Evolutionary conservation across 257 asterid species (phyloP).

Genomic region (Ilex asprella): DNA sequence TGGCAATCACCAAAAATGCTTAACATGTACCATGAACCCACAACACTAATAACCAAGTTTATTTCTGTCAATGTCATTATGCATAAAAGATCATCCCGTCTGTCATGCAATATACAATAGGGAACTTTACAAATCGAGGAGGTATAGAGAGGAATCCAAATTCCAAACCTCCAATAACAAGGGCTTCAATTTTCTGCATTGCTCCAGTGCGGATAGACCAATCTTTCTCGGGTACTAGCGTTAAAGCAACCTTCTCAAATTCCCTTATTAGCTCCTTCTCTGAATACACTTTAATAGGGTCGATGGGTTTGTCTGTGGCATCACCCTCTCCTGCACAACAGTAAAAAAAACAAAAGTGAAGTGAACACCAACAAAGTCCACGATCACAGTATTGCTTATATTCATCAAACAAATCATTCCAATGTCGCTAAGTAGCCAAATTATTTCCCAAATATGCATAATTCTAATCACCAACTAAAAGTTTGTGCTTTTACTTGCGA

Average conservation of each 20-base stretch:
- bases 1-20: no score
- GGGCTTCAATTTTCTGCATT: slow-evolving; percentile 94
- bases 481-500: no score
- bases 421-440: no score
- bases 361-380: slow-evolving; percentile 6
- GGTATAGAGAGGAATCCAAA: slow-evolving; percentile 21
- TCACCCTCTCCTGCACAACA: slow-evolving; percentile 81
- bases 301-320: slow-evolving; percentile 81
- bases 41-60: no score
- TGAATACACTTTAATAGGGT: slow-evolving; percentile 85
- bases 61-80: no score
- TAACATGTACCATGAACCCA: no score
- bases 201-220: slow-evolving; percentile 96
- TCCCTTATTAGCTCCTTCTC: slow-evolving; percentile 95
- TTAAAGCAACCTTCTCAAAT: slow-evolving; percentile 86
- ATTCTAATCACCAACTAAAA: not conserved
- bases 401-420: no score
- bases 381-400: no score
- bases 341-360: slow-evolving; percentile 12
- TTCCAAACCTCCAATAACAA: slow-evolving; percentile 91
- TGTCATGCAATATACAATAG: no score
- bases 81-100: no score
- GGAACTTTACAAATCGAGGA: not conserved
- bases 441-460: not conserved
- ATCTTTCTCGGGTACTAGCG: slow-evolving; percentile 94